Base-by-base conservation (phyloP, 2,329 filamentous ascomycete genomes). In the Orbilia javanica region DNA sequence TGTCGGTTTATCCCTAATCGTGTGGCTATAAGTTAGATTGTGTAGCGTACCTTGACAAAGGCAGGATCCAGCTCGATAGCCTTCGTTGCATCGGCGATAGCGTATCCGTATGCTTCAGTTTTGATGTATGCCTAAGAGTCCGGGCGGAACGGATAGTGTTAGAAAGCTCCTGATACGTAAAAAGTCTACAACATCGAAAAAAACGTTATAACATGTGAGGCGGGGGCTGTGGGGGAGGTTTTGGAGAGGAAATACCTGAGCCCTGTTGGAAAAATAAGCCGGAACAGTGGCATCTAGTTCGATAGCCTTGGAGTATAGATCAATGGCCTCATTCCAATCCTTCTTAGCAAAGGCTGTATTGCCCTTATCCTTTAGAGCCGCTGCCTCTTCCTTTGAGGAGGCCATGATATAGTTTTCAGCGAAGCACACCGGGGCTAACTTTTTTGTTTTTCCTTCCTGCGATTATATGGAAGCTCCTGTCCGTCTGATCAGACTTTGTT, bases 91-190 rank as follows among this genome's bases (percentile, higher is more conserved):
- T 99, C 96, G 65, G 90, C 88, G 82, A 98, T 92, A 25, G 96
- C 94, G 86, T 95, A 97, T 44, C 96, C 96, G 83, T 94, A 98
- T 20, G 95, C 90, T 85, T 99, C 96, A 44, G 95, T 91, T 86
- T 97, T 98, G 85, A 99, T 95, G 84, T 99, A 89, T 80, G 93
- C 93, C 93, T 97, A 82, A 27, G 27, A 5, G 20, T 22, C 65
- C 65, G 25, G n/a, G 31, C 31, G 48, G 1, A 22, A 27, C 11
- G 8, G 13, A 39, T 39, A 11, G 2, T 39, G 42, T 44, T 44
- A 44, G 42, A 44, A 44, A 18, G 4, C 4, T 7, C 6, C 34
- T 11, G 34, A 39, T 39, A 39, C 8, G 11, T 2, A 4, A 3
- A 39, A 34, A 42, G 4, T 18, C 1, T 42, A 42, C 8, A 42